Evolutionary conservation across 1,139 yeast genomes (phyloP), one percentile per base, ranked within the genome.

Genomic region (Debaryomyces singareniensis): DNA sequence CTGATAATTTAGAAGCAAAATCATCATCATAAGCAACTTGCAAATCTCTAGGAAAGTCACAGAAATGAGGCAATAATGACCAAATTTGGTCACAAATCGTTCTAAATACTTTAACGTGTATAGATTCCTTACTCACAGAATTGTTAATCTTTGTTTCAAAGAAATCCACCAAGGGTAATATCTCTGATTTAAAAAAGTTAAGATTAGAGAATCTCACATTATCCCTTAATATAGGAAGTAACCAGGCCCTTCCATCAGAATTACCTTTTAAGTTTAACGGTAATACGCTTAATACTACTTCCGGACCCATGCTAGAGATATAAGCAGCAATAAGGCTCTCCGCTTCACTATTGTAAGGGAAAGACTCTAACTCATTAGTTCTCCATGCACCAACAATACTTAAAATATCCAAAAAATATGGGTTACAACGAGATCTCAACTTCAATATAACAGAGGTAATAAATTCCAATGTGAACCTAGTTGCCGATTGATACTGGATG

Each of bases 51-150:
- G 97, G 96, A 45, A 89, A 68, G 50, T 84, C 93, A 51, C 94
- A 82, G 55, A 87, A 91, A 42, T 78, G 82, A 11, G 98, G 96
- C 37, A 91, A 63, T 37, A 89, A 67, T 2, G 95, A 78, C 96
- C 97, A 89, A 29, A 87, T 68, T 64, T 91, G 99, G 50, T 85
- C 95, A 28, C 83, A 63, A 31, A 91, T 75, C 1, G 97, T 89
- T 45, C 76, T 73, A 49, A 82, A 83, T 32, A 89, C 75, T 55
- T 86, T 89, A 35, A 63, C 59, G 49, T 83, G 82, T 42, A 81
- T 67, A 2, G 87, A 75, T 30, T 74, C 75, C 31, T 68, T 60
- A 26, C 61, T 51, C 18, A 68, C 56, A 29, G 70, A 56, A n/a
- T 57, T 51, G 2, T 45, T 46, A 28, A 75, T 59, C 40, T 71